Conservation (phyloP, 2,329 filamentous ascomycete species). For the Lachnellula occidentalis region DNA sequence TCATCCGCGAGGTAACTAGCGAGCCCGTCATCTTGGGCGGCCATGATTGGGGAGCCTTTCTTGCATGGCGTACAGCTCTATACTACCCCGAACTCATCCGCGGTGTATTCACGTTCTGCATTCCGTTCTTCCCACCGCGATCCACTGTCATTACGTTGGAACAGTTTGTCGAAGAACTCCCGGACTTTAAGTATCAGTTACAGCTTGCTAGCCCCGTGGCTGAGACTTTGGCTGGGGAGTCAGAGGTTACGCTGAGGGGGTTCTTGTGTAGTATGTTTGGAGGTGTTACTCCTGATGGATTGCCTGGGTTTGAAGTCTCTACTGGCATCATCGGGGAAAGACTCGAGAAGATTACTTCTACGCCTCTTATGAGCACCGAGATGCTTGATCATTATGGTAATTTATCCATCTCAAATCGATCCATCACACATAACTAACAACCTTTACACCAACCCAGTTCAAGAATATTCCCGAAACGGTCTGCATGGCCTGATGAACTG, state of each 20-base stretch:
- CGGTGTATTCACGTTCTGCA: constrained; percentile 73
- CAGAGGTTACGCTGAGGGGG: constrained; percentile 52
- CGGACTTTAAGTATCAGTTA: neutral
- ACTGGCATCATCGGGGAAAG: too few relatives aligned
- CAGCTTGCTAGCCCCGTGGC: neutral
- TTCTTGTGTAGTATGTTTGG: constrained; percentile 50
- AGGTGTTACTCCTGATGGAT: constrained; percentile 49
- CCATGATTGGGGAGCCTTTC: constrained; percentile 82
- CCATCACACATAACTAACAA: too few relatives aligned
- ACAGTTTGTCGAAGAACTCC: constrained; percentile 34
- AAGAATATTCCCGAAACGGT: constrained; percentile 32
- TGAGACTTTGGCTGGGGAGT: neutral
- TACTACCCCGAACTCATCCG: constrained; percentile 67
- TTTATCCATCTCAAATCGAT: too few relatives aligned
- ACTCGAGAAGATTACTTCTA: too few relatives aligned
- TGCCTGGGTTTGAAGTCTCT: constrained; percentile 49
- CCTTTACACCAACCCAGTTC: too few relatives aligned
- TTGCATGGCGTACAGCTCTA: constrained; percentile 67
- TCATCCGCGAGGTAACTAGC: constrained; percentile 19
- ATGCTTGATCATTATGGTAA: too few relatives aligned
- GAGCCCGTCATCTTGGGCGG: constrained; percentile 48
- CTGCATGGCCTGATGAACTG: constrained; percentile 71
- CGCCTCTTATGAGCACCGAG: too few relatives aligned
- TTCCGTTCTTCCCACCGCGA: constrained; percentile 65
- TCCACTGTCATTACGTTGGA: constrained; percentile 64